Conservation (phyloP, 768 basidiomycete species). For the Psilocybe azurescens region DNA sequence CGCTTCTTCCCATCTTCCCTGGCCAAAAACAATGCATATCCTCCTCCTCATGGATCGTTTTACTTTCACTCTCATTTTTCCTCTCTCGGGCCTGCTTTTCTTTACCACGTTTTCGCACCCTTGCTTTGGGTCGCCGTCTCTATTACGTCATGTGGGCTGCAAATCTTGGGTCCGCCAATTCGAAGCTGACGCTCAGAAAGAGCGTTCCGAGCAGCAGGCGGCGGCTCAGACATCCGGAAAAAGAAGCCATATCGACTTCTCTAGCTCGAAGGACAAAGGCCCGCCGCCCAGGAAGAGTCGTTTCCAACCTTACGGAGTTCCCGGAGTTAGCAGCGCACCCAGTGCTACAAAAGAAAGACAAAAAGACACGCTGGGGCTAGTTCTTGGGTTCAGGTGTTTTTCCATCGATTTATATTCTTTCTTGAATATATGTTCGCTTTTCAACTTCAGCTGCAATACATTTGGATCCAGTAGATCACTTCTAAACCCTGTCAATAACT, state of each 20-base stretch:
- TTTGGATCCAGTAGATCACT: not conserved
- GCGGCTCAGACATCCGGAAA: constrained; percentile 57
- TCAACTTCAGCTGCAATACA: not conserved
- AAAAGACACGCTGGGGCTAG: constrained; percentile 28
- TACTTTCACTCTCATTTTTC: constrained; percentile 1
- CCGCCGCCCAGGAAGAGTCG: constrained; percentile 32
- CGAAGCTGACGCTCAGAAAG: constrained; percentile 68
- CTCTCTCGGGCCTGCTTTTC: not conserved
- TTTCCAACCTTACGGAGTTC: constrained; percentile 31
- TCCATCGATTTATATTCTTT: not conserved
- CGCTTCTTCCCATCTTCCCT: not conserved
- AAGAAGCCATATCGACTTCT: constrained; percentile 67
- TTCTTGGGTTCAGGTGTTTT: not conserved
- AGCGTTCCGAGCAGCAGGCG: constrained; percentile 64
- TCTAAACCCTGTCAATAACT: not conserved
- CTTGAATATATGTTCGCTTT: not conserved
- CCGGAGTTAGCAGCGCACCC: constrained; percentile 6
- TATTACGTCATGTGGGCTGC: constrained; percentile 26
- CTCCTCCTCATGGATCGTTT: not conserved
- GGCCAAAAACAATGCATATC: not conserved
- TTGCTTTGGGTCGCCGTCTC: constrained; percentile 5
- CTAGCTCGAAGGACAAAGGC: constrained; percentile 22
- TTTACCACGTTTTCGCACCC: not conserved
- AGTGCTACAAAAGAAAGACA: constrained; percentile 14
- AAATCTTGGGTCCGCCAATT: constrained; percentile 24